Percentiles rank a stretch among this genome's conserved stretches.
Conservation (phyloP, 305 asterid genomes). For the Fraxinus velutina region DNA sequence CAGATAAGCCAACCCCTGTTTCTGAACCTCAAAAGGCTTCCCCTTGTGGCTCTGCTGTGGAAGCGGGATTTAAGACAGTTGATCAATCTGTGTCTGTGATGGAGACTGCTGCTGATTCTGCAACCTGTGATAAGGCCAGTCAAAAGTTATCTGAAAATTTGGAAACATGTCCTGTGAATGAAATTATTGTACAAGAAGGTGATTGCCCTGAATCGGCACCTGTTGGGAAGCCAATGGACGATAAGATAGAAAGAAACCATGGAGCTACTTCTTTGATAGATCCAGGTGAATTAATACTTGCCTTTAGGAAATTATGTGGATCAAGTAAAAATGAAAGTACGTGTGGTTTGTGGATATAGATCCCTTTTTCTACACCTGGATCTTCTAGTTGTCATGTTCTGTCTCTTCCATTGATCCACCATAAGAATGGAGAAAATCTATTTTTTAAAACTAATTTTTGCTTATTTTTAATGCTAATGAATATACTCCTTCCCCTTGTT, state of each 20-base stretch:
- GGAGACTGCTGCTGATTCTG: conserved; percentile 38
- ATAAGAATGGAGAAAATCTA: background rate
- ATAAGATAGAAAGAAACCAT: conserved; percentile 27
- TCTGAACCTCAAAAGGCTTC: conserved; percentile 32
- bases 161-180: conserved; percentile 28
- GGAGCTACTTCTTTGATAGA: conserved; percentile 28
- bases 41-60: conserved; percentile 27
- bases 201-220: conserved; percentile 37
- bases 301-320: conserved; percentile 16
- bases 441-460: background rate
- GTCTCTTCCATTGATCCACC: background rate
- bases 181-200: conserved; percentile 30
- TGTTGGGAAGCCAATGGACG: conserved; percentile 32
- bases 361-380: conserved; percentile 3
- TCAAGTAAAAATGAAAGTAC: background rate
- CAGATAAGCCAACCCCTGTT: conserved; percentile 31
- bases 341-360: background rate
- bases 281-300: conserved; percentile 43
- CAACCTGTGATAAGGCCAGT: conserved; percentile 29
- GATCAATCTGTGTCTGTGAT: conserved; percentile 31
- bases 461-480: background rate
- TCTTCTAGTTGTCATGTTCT: background rate
- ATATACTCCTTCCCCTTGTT: background rate
- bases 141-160: conserved; percentile 26
- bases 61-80: conserved; percentile 26